These are phyloP conservation scores for Cystobasidium pallidum DNA, from an alignment of 1,284 basidiomycete species.

Conservation along the genomic window DNA sequence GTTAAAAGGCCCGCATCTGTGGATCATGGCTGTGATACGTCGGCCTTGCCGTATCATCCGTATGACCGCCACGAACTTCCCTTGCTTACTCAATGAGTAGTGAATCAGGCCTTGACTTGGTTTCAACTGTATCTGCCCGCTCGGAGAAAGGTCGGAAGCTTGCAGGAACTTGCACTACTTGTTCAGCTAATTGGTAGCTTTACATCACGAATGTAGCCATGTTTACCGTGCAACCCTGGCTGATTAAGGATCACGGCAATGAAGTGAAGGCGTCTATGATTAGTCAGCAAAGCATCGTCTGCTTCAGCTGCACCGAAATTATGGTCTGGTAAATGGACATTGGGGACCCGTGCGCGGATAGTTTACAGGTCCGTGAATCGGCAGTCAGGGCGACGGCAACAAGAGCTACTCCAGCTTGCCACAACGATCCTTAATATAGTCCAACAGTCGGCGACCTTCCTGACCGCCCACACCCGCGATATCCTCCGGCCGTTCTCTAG, in stretches of 20 bases:
- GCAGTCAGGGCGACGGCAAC: background rate
- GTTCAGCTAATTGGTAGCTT: no score
- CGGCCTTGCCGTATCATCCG: background rate
- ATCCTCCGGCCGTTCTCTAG: conserved; percentile 67
- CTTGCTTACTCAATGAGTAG: no score
- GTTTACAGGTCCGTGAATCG: no score
- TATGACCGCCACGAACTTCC: background rate
- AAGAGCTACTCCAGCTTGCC: conserved; percentile 58
- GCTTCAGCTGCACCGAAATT: no score
- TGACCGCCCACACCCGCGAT: conserved; percentile 82
- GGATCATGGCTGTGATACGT: background rate
- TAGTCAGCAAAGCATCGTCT: no score
- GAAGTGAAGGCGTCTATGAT: no score
- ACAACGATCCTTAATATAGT: conserved; percentile 73
- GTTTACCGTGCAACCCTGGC: no score
- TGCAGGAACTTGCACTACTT: background rate
- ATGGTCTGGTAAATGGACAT: no score
- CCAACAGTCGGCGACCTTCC: conserved; percentile 75
- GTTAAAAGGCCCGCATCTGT: no score
- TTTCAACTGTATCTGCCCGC: background rate
- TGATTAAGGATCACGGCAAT: no score
- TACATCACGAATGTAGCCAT: no score
- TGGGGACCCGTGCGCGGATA: no score
- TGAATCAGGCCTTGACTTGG: background rate
- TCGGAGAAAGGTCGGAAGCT: background rate